These are phyloP conservation scores for Saccharomycopsis selenospora DNA, from an alignment of 805 yeast species.

Conservation along the genomic window DNA sequence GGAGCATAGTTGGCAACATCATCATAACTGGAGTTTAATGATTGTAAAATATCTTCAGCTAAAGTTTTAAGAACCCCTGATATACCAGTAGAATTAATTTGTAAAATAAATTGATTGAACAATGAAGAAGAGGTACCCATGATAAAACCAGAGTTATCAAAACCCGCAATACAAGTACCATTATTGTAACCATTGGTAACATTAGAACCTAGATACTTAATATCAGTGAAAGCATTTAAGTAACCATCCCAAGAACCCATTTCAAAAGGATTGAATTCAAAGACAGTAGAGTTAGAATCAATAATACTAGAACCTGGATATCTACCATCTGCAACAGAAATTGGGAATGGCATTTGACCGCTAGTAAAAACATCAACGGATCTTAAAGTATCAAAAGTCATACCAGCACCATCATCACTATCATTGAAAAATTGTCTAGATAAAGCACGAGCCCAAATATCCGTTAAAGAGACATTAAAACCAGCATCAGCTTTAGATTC, in stretches of 20 bases:
- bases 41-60: constrained; percentile 38
- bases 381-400: constrained; percentile 51
- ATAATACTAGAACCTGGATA: constrained; percentile 52
- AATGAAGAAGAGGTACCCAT: constrained; percentile 80
- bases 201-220: constrained; percentile 63
- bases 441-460: constrained; percentile 73
- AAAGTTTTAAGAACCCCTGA: constrained; percentile 41
- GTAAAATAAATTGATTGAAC: constrained; percentile 55
- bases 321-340: constrained; percentile 58
- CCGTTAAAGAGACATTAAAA: constrained; percentile 59
- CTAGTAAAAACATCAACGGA: constrained; percentile 52
- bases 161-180: constrained; percentile 54
- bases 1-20: constrained; percentile 69
- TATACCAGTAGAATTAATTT: constrained; percentile 47
- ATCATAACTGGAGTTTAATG: constrained; percentile 43
- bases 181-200: constrained; percentile 46
- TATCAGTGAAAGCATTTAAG: constrained; percentile 54
- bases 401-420: constrained; percentile 56
- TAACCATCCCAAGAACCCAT: constrained; percentile 83
- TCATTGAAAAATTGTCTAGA: constrained; percentile 64
- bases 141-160: constrained; percentile 74
- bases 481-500: constrained; percentile 54
- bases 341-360: constrained; percentile 67
- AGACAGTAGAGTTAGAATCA: constrained; percentile 59
- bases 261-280: constrained; percentile 59